Evolutionary conservation across 257 asterid species (phyloP).

Genomic region (Penstemon barbatus): DNA sequence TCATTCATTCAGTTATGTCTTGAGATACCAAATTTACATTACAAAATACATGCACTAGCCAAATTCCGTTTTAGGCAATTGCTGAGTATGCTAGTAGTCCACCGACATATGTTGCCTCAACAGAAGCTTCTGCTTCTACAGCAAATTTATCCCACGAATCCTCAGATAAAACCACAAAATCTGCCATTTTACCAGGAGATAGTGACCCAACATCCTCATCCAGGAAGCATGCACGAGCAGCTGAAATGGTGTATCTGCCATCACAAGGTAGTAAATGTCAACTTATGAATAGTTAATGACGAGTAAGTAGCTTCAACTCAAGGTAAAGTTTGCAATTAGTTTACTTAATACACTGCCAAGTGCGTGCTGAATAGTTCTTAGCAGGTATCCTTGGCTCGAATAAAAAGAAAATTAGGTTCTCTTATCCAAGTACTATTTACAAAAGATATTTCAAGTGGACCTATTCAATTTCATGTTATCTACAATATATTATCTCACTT

Average conservation of each 20-base stretch:
- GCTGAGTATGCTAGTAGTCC: conserved; percentile 61
- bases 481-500: too few relatives aligned
- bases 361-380: neutral
- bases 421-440: too few relatives aligned
- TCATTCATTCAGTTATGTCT: too few relatives aligned
- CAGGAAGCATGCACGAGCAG: conserved; percentile 89
- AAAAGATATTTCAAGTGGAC: too few relatives aligned
- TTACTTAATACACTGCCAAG: neutral
- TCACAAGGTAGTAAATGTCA: neutral
- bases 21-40: too few relatives aligned
- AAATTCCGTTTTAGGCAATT: too few relatives aligned
- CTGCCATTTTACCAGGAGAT: conserved; percentile 84
- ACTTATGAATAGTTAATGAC: neutral
- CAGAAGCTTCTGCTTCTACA: conserved; percentile 47
- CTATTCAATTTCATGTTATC: too few relatives aligned
- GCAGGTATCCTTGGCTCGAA: conserved; percentile 1
- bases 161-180: conserved; percentile 70
- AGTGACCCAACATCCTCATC: conserved; percentile 83
- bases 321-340: neutral
- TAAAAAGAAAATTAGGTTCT: neutral
- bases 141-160: conserved; percentile 74
- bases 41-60: too few relatives aligned
- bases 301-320: neutral
- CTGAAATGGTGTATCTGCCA: conserved; percentile 76
- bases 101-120: conserved; percentile 82